A percentile compares a stretch with the other conserved stretches of the same genome.
phyloP scores from a whole-genome alignment of 768 basidiomycete species.

The Hericium erinaceus region DNA sequence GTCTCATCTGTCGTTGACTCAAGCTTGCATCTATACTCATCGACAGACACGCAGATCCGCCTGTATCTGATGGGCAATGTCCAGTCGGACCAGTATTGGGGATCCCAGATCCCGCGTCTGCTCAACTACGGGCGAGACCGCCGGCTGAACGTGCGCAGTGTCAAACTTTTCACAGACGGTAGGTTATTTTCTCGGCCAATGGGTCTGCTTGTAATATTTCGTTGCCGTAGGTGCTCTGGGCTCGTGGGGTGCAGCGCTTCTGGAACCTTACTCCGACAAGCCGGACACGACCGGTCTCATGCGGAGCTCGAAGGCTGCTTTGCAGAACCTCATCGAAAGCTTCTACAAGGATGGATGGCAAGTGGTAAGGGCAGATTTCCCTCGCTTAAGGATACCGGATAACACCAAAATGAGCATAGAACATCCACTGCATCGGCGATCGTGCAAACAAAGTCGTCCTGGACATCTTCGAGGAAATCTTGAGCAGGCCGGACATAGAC shows the following conservation, averaged over 20 bases:
- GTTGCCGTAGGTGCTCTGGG: constrained; percentile 65
- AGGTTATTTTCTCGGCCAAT: constrained; percentile 3
- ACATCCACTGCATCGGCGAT: constrained; percentile 85
- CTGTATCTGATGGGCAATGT: constrained; percentile 53
- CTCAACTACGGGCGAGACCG: constrained; percentile 26
- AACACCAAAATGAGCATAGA: constrained; percentile 35
- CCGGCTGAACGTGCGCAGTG: constrained; percentile 35
- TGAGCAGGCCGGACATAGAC: constrained; percentile 18
- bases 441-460: constrained; percentile 77
- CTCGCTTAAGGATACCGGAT: neutral
- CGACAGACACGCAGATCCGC: constrained; percentile 33
- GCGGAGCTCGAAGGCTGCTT: constrained; percentile 41
- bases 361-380: constrained; percentile 44
- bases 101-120: constrained; percentile 22
- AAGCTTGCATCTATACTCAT: no score
- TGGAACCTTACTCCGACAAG: constrained; percentile 78
- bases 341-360: constrained; percentile 77
- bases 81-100: constrained; percentile 24
- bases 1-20: constrained; percentile 15
- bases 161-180: constrained; percentile 79
- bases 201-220: neutral
- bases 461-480: constrained; percentile 68
- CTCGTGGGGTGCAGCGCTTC: constrained; percentile 84
- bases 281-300: constrained; percentile 65
- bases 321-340: constrained; percentile 44